Conservation (phyloP, 768 basidiomycete species). For the Roridomyces roridus region DNA sequence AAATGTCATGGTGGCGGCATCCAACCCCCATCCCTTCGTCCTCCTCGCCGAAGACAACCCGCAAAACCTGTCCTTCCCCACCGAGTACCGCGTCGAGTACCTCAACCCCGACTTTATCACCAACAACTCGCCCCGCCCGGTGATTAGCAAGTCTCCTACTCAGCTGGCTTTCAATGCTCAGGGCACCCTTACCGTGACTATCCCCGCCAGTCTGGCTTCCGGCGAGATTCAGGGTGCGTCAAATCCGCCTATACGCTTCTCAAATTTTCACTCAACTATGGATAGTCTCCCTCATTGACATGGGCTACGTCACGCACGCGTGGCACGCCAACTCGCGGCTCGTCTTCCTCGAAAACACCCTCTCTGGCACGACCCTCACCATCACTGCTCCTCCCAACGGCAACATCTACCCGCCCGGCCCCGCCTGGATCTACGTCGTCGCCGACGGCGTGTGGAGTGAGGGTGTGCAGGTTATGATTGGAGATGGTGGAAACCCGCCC, state of each 20-base stretch:
- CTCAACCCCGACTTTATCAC: no score
- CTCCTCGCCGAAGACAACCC: slow-evolving; percentile 35
- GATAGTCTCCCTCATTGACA: no score
- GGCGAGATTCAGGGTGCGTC: slow-evolving; percentile 19
- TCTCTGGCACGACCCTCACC: slow-evolving; percentile 35
- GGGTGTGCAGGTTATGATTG: no score
- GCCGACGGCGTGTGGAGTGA: slow-evolving; percentile 4
- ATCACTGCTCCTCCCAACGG: slow-evolving; percentile 41
- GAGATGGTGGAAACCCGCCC: no score
- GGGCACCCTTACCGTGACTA: slow-evolving; percentile 37
- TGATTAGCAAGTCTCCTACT: slow-evolving; percentile 27
- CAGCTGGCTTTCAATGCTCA: slow-evolving; percentile 35
- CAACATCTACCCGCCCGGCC: slow-evolving; percentile 37
- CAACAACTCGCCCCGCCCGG: slow-evolving; percentile 20
- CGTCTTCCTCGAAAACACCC: slow-evolving; percentile 36
- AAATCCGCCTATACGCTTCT: slow-evolving; percentile 24
- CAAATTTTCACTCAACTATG: slow-evolving; percentile 39
- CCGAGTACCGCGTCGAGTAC: slow-evolving; percentile 32
- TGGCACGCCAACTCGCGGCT: slow-evolving; percentile 39
- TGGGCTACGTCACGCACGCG: no score
- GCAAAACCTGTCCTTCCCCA: slow-evolving; percentile 6
- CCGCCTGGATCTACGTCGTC: slow-evolving; percentile 19
- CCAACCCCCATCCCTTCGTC: slow-evolving; percentile 40
- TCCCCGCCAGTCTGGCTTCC: slow-evolving; percentile 28
- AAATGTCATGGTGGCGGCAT: slow-evolving; percentile 57